Evolutionary conservation across 2,329 filamentous ascomycete species (phyloP).

Genomic region (Trichoderma endophyticum): DNA sequence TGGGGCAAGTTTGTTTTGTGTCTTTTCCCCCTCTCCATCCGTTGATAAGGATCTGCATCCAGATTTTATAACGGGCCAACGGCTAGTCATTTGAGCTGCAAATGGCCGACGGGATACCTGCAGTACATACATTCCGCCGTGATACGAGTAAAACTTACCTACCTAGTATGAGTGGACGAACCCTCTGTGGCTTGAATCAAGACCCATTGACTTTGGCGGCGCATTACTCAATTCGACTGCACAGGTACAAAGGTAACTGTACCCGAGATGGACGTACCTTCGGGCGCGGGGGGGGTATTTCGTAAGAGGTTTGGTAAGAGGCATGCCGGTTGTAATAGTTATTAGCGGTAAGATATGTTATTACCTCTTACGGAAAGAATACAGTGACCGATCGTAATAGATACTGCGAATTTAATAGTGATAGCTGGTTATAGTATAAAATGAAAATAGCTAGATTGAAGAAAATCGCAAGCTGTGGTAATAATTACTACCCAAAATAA

Average conservation of each 20-base stretch:
- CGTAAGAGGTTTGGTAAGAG: no score
- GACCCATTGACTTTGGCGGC: background rate
- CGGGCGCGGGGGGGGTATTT: no score
- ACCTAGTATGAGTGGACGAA: background rate
- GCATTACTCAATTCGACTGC: background rate
- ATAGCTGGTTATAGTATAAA: no score
- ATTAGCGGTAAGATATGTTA: no score
- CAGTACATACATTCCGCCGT: background rate
- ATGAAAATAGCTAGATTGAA: no score
- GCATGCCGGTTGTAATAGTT: no score
- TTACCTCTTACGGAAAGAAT: no score
- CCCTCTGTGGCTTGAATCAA: background rate
- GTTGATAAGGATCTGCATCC: background rate
- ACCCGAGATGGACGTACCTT: background rate
- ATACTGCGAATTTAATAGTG: no score
- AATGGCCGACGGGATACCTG: background rate
- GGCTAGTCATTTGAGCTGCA: background rate
- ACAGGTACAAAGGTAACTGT: background rate
- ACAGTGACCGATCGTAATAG: no score
- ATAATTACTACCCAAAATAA: no score
- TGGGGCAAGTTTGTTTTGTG: background rate
- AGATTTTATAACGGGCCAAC: background rate
- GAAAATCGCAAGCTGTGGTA: no score
- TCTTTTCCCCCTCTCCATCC: background rate
- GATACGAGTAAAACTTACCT: background rate